These are phyloP conservation scores for Kodamaea sagamina DNA, from an alignment of 805 yeast genomes.

Conservation along the genomic window DNA sequence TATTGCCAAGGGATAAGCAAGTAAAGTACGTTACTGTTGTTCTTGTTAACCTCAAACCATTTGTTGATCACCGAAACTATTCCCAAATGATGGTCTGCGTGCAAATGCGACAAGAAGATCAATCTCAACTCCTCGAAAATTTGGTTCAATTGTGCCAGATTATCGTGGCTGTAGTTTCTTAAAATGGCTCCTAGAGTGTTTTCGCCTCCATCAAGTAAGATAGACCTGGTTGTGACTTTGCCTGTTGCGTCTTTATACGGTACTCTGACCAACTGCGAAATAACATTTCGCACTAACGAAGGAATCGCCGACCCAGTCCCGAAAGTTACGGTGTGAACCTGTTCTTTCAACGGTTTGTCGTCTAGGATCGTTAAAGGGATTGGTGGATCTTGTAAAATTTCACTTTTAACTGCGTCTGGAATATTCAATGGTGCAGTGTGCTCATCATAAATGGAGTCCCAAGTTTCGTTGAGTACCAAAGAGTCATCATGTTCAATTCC, in stretches of 20 bases:
- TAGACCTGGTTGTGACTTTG: slow-evolving; percentile 37
- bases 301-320: slow-evolving; percentile 97
- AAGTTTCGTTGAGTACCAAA: slow-evolving; percentile 20
- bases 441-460: slow-evolving; percentile 36
- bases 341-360: slow-evolving; percentile 38
- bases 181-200: slow-evolving; percentile 75
- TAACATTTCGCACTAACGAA: slow-evolving; percentile 79
- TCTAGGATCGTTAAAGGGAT: slow-evolving; percentile 21
- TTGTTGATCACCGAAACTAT: slow-evolving; percentile 63
- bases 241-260: slow-evolving; percentile 42
- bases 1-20: slow-evolving; percentile 78
- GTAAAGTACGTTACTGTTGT: slow-evolving; percentile 43
- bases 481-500: slow-evolving; percentile 26
- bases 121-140: slow-evolving; percentile 63
- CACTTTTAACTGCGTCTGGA: slow-evolving; percentile 16
- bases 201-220: slow-evolving; percentile 93
- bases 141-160: slow-evolving; percentile 31
- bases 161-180: slow-evolving; percentile 58
- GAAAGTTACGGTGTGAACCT: slow-evolving; percentile 69
- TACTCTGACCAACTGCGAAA: slow-evolving; percentile 72
- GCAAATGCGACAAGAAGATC: slow-evolving; percentile 82
- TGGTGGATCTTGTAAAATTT: slow-evolving; percentile 21
- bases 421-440: slow-evolving; percentile 23
- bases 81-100: slow-evolving; percentile 97
- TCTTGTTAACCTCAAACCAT: slow-evolving; percentile 55